Percentiles rank a stretch among this genome's conserved stretches.
phyloP scores from a whole-genome alignment of 2,329 filamentous ascomycete species.

The Diplodia seriata region DNA sequence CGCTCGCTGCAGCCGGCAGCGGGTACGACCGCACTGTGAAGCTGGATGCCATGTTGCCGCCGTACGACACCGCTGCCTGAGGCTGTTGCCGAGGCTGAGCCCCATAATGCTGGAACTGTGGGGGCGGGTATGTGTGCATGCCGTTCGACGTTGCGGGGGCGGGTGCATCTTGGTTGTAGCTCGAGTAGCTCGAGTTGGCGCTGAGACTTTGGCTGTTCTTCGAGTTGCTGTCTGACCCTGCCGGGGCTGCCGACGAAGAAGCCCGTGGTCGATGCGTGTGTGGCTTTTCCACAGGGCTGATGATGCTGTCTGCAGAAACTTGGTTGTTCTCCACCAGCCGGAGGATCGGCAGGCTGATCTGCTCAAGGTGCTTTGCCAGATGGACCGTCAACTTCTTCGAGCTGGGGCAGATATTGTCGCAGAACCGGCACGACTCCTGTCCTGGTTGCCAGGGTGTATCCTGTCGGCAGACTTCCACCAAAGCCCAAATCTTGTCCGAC shows the following conservation, averaged over 20 bases:
- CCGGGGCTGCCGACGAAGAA: conserved; percentile 16
- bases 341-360: conserved; percentile 83
- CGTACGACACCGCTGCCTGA: conserved; percentile 33
- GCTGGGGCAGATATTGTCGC: conserved; percentile 76
- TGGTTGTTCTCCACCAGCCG: conserved; percentile 50
- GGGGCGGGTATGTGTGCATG: conserved; percentile 50
- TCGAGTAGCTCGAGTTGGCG: conserved; percentile 20
- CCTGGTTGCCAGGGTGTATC: conserved; percentile 70
- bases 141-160: conserved; percentile 35
- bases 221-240: conserved; percentile 5
- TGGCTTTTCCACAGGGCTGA: conserved; percentile 46
- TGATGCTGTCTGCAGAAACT: conserved; percentile 47
- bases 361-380: conserved; percentile 92
- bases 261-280: conserved; percentile 8
- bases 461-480: conserved; percentile 78
- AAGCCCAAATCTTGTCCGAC: conserved; percentile 72
- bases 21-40: conserved; percentile 46
- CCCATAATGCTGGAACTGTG: conserved; percentile 37
- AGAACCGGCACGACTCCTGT: conserved; percentile 86
- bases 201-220: conserved; percentile 38
- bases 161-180: conserved; percentile 4
- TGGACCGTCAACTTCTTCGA: conserved; percentile 98
- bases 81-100: conserved; percentile 16
- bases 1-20: conserved; percentile 42
- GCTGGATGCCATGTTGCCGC: conserved; percentile 35